Base-by-base conservation (phyloP, 768 basidiomycete species). In the Leccinum variicolor region DNA sequence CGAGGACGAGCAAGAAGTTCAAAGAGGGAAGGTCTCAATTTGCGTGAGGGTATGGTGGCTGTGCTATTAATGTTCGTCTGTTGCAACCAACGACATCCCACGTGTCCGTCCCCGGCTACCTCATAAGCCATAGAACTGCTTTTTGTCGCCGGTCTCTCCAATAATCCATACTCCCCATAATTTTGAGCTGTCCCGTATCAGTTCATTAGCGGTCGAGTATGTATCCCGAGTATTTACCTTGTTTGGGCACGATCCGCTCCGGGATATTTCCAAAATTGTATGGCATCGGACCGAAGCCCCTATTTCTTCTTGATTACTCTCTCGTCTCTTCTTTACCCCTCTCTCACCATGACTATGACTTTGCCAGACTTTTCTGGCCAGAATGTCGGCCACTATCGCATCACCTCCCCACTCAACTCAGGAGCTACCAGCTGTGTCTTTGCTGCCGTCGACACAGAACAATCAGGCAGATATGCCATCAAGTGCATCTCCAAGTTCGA, bases 351-450 rank as follows among this genome's bases (percentile, higher is more conserved):
- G 33, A 49, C 19, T 50, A 50, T 45, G 43, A 33, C 25, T 7
- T 74, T 81, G 66, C 83, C 81, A 59, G 75, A 84, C 62, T 79
- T 85, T 64, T 73, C 78, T 47, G 82, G 81, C 52, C 69, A 71
- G 50, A 62, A 68, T 53, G 76, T 92, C 65, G 82, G 84, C 72
- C 83, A 81, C 57, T 80, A 88, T 66, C 77, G 78, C 62, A 78
- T 94, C 62, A 68, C 82, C 58, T 79, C 83, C 58, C 76, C 78
- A 53, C 77, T 94, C 55, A 92, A 89, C 52, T 77, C 83, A 50
- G 92, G 92, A 21, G 84, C 87, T 10, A 91, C 89, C 57, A 89
- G 90, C 57, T 81, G 84, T 49, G 90, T 93, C 62, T 92, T 92
- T 73, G 79, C 81, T 53, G 90, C 88, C 28, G 70, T 85, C 50